Percentiles rank a stretch among this genome's conserved stretches.
phyloP scores from a whole-genome alignment of 306 rosid genomes.

The Psophocarpus tetragonolobus region DNA sequence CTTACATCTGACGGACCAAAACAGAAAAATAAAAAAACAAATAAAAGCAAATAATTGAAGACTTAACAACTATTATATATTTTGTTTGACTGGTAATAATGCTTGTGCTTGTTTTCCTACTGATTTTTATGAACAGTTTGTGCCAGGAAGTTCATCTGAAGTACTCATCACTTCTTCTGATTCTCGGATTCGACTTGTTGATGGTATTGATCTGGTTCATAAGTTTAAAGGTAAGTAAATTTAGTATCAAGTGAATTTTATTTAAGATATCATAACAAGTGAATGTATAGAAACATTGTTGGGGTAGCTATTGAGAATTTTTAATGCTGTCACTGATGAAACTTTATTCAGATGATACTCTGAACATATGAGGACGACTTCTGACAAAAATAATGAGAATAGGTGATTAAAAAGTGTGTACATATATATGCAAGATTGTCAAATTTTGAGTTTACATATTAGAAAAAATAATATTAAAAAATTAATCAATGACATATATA shows the following conservation, averaged over 20 bases:
- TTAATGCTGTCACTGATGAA: not conserved
- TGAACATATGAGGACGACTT: not conserved
- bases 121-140: conserved; percentile 66
- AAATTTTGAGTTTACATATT: too few relatives aligned
- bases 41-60: not conserved
- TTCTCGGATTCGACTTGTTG: conserved; percentile 86
- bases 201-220: conserved; percentile 68
- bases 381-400: not conserved
- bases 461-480: too few relatives aligned
- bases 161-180: conserved; percentile 83
- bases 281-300: not conserved
- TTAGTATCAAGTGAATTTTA: not conserved
- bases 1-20: not conserved
- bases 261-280: not conserved
- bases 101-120: conserved; percentile 15
- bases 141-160: conserved; percentile 90
- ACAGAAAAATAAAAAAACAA: not conserved
- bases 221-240: conserved; percentile 72
- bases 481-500: too few relatives aligned
- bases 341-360: not conserved
- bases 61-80: not conserved
- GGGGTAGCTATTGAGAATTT: not conserved
- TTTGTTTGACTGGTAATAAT: not conserved
- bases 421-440: not conserved
- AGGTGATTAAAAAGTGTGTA: not conserved